phyloP scores from a whole-genome alignment of 371 early-diverging fungal genomes.

The Apophysomyces ossiformis region DNA sequence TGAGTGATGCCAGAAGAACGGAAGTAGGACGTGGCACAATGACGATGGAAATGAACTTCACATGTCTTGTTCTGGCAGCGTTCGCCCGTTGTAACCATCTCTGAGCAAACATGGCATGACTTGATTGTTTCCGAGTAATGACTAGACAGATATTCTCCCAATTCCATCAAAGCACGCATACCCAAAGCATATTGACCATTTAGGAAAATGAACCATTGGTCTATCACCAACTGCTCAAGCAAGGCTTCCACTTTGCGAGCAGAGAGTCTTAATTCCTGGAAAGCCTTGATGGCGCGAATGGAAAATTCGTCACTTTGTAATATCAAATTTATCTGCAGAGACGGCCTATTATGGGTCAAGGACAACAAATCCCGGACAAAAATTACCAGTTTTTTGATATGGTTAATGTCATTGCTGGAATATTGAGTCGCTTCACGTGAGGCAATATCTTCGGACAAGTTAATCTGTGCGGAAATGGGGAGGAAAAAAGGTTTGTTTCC shows the following conservation, averaged over 20 bases:
- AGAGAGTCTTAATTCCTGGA: background rate
- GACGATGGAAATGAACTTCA: background rate
- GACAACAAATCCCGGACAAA: background rate
- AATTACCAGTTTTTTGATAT: conserved; percentile 2
- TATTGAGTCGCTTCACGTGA: background rate
- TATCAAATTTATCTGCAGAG: background rate
- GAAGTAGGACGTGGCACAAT: background rate
- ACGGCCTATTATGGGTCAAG: background rate
- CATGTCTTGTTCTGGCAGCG: conserved; percentile 7
- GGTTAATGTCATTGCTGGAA: background rate
- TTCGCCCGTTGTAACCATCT: conserved; percentile 10
- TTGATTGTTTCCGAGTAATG: background rate
- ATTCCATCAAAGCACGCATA: background rate
- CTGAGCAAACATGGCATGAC: conserved; percentile 3
- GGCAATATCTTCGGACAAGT: background rate
- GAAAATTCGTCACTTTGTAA: background rate
- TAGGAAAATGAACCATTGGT: conserved; percentile 4
- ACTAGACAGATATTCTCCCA: background rate
- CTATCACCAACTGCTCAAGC: conserved; percentile 5
- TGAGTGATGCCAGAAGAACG: background rate
- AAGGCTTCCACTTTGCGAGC: background rate
- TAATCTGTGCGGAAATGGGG: background rate
- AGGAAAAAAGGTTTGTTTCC: background rate
- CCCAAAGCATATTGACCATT: conserved; percentile 1
- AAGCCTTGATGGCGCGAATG: background rate